A percentile compares a stretch with the other conserved stretches of the same genome.
Conservation (phyloP, 1,139 yeast species). For the Taiozyma sp. region DNA sequence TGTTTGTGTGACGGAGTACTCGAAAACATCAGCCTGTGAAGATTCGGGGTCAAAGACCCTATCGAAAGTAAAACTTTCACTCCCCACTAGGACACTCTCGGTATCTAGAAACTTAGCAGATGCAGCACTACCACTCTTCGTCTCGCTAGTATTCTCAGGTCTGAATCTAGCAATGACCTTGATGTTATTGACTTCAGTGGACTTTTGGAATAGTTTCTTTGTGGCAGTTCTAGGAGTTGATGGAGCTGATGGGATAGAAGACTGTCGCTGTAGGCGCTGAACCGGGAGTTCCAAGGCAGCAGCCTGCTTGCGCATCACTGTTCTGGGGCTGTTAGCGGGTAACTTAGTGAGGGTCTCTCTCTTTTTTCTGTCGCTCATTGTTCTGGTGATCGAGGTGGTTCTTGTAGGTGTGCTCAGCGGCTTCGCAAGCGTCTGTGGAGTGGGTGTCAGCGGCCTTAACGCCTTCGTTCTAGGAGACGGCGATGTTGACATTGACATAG, state of each 20-base stretch:
- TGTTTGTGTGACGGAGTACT: conserved; percentile 47
- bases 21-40: conserved; percentile 56
- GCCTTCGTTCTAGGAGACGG: not conserved
- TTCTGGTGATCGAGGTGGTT: conserved; percentile 1
- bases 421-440: not conserved
- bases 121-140: conserved; percentile 14
- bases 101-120: conserved; percentile 31
- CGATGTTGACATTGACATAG: not conserved
- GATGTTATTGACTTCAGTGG: conserved; percentile 31
- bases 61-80: conserved; percentile 52
- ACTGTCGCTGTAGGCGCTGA: not conserved
- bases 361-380: not conserved
- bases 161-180: conserved; percentile 65
- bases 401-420: not conserved
- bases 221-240: not conserved
- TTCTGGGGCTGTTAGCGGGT: not conserved
- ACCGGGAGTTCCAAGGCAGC: not conserved
- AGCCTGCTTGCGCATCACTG: not conserved
- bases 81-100: conserved; percentile 24
- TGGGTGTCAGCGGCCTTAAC: not conserved
- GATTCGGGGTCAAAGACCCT: conserved; percentile 49
- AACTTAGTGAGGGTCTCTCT: not conserved
- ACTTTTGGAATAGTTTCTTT: not conserved
- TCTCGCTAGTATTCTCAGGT: conserved; percentile 40
- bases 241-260: not conserved